Evolutionary conservation across 306 rosid species (phyloP).

Genomic region (Crataegus laevigata): DNA sequence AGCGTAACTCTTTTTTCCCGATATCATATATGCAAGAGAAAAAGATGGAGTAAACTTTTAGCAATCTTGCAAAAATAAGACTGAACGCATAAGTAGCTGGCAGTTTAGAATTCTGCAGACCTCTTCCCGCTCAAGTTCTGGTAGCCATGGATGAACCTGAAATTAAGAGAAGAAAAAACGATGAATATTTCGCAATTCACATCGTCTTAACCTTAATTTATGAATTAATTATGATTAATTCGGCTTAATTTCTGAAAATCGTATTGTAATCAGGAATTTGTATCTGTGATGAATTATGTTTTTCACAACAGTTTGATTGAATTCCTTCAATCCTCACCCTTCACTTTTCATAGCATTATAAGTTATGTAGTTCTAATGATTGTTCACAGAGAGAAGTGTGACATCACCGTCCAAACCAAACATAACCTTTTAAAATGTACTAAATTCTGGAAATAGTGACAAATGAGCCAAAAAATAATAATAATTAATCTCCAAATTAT

Average conservation of each 20-base stretch:
- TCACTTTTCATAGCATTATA: too few species aligned
- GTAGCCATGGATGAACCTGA: constrained; percentile 76
- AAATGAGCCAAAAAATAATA: neutral
- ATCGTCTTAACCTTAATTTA: neutral
- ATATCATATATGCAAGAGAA: too few species aligned
- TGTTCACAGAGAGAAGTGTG: too few species aligned
- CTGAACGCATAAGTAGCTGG: constrained; percentile 9
- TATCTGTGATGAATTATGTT: too few species aligned
- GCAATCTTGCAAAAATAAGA: too few species aligned
- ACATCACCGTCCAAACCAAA: too few species aligned
- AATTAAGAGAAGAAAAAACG: neutral
- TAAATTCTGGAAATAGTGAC: neutral
- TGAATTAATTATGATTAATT: neutral
- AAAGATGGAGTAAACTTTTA: too few species aligned
- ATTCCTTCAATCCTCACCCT: too few species aligned
- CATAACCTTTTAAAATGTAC: too few species aligned
- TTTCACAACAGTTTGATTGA: too few species aligned
- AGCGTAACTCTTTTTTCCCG: too few species aligned
- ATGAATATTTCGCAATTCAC: neutral
- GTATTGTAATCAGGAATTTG: neutral
- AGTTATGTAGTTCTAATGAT: too few species aligned
- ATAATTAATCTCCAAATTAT: neutral
- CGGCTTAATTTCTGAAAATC: neutral
- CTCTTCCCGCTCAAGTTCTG: constrained; percentile 68
- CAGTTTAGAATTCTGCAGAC: constrained; percentile 60